Conservation (phyloP, 371 early-diverging fungal species). For the Mucor saturninus region DNA sequence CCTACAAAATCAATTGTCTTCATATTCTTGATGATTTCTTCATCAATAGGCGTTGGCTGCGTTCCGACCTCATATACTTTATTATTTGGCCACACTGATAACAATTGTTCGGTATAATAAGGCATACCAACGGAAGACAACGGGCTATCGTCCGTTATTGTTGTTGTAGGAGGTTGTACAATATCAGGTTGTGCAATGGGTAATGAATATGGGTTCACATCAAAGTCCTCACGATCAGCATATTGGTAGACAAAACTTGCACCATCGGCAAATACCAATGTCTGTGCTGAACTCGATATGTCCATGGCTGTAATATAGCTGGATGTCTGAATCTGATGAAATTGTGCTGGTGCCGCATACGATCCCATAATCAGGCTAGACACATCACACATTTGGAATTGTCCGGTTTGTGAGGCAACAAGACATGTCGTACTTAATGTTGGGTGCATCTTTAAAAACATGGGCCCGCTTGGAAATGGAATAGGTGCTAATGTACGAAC, state of each 20-base stretch:
- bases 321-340: constrained; percentile 71
- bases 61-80: constrained; percentile 69
- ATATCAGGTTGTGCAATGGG: constrained; percentile 66
- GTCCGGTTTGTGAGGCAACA: constrained; percentile 71
- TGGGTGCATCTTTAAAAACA: constrained; percentile 75
- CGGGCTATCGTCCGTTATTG: constrained; percentile 70
- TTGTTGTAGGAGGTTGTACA: constrained; percentile 49
- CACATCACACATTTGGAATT: constrained; percentile 80
- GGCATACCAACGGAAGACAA: constrained; percentile 83
- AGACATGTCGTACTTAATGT: constrained; percentile 70
- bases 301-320: constrained; percentile 73
- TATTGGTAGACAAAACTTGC: constrained; percentile 72
- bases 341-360: constrained; percentile 61
- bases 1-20: constrained; percentile 92
- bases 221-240: constrained; percentile 66
- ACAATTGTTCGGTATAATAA: constrained; percentile 73
- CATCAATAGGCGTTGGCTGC: constrained; percentile 73
- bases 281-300: constrained; percentile 77
- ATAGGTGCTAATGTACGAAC: constrained; percentile 74
- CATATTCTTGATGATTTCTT: constrained; percentile 74
- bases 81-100: constrained; percentile 76
- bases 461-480: constrained; percentile 74
- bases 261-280: constrained; percentile 74
- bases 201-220: constrained; percentile 72
- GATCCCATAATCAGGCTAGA: constrained; percentile 55